phyloP scores from a whole-genome alignment of 352 stramenopile species.

The Globisporangium paroecandrum region DNA sequence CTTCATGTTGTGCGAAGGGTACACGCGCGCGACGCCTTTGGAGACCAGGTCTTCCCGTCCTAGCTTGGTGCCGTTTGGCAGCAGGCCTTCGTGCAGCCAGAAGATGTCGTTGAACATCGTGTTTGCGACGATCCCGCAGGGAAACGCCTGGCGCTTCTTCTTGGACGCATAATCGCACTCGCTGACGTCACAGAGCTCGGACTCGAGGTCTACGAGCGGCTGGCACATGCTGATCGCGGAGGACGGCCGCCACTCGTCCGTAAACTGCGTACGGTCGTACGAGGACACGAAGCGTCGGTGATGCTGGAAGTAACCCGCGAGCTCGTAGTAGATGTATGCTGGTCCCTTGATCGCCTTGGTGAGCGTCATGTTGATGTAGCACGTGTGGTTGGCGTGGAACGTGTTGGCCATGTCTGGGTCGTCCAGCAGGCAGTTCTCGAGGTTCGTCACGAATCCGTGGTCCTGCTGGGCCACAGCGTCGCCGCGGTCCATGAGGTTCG shows the following conservation, averaged over 20 bases:
- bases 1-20: conserved; percentile 52
- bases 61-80: conserved; percentile 47
- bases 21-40: conserved; percentile 42
- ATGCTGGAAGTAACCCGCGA: conserved; percentile 65
- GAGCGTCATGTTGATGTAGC: conserved; percentile 60
- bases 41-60: conserved; percentile 33
- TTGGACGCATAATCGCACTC: conserved; percentile 28
- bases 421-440: conserved; percentile 55
- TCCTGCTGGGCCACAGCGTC: conserved; percentile 25
- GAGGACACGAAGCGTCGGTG: conserved; percentile 74
- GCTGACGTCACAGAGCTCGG: conserved; percentile 35
- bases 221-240: conserved; percentile 41
- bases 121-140: conserved; percentile 73
- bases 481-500: conserved; percentile 19
- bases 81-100: conserved; percentile 58
- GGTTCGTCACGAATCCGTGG: conserved; percentile 30
- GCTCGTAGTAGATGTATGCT: conserved; percentile 61
- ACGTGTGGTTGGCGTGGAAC: conserved; percentile 75
- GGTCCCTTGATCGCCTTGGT: conserved; percentile 33
- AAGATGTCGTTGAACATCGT: conserved; percentile 87
- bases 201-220: conserved; percentile 41
- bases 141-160: conserved; percentile 45
- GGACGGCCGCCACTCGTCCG: conserved; percentile 45
- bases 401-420: conserved; percentile 39
- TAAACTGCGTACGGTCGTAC: conserved; percentile 63